phyloP scores from a whole-genome alignment of 2,329 filamentous ascomycete species.

The Alternaria ventricosa region DNA sequence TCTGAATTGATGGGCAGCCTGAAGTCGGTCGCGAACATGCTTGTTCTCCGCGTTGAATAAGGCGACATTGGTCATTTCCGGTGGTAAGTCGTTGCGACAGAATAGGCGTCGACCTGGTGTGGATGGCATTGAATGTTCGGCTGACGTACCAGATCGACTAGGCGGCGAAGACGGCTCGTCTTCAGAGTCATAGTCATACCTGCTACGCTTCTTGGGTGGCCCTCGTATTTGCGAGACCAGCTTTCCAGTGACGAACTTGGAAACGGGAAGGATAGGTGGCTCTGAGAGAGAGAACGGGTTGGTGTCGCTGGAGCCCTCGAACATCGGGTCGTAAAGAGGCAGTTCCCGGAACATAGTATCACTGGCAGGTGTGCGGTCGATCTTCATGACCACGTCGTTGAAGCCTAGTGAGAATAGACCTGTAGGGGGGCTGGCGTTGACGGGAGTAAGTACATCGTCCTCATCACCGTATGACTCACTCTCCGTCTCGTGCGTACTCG shows the following conservation, averaged over 20 bases:
- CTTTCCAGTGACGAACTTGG: slow-evolving; percentile 83
- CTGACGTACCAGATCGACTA: slow-evolving; percentile 49
- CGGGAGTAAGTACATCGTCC: slow-evolving; percentile 52
- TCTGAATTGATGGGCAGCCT: slow-evolving; percentile 89
- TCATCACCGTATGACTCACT: slow-evolving; percentile 48
- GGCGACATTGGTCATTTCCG: slow-evolving; percentile 78
- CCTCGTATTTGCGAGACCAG: slow-evolving; percentile 72
- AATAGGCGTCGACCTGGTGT: slow-evolving; percentile 49
- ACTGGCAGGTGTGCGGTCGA: slow-evolving; percentile 75
- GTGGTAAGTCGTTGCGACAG: slow-evolving; percentile 60
- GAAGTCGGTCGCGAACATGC: slow-evolving; percentile 84
- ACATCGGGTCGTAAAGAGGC: slow-evolving; percentile 70
- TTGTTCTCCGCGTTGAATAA: slow-evolving; percentile 91
- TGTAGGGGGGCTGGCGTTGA: slow-evolving; percentile 65
- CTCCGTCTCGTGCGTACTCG: slow-evolving; percentile 47
- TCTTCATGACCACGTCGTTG: slow-evolving; percentile 80
- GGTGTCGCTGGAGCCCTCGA: slow-evolving; percentile 41
- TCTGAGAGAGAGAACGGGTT: slow-evolving; percentile 43
- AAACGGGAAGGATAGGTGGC: slow-evolving; percentile 76
- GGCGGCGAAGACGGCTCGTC: slow-evolving; percentile 57
- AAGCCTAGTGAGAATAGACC: slow-evolving; percentile 83
- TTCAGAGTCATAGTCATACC: slow-evolving; percentile 82
- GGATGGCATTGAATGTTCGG: slow-evolving; percentile 51
- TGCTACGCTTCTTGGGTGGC: slow-evolving; percentile 76
- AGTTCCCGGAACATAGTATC: slow-evolving; percentile 81